phyloP scores from a whole-genome alignment of 768 basidiomycete species.

The Agaricus subrufescens region DNA sequence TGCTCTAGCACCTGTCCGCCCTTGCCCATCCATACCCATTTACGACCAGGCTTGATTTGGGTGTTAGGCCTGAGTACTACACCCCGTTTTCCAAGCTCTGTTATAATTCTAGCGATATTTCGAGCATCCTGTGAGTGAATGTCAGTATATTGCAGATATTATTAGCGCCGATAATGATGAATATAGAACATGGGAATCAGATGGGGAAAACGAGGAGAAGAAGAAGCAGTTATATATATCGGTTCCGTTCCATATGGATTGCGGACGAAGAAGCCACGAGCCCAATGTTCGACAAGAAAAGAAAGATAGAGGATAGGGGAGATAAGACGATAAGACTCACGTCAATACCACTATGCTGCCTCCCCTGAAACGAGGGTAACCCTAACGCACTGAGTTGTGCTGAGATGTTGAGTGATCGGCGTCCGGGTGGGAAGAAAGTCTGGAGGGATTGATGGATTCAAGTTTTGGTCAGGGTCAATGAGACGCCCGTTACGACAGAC shows the following conservation, averaged over 20 bases:
- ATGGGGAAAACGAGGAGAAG: conserved; percentile 1
- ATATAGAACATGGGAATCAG: not conserved
- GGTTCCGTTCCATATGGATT: conserved; percentile 2
- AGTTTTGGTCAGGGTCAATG: conserved; percentile 1
- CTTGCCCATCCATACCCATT: conserved; percentile 88
- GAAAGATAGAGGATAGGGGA: conserved; percentile 7
- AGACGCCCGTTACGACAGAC: conserved; percentile 1
- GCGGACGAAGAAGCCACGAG: conserved; percentile 15
- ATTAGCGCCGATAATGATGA: not conserved
- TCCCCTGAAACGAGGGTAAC: conserved; percentile 74
- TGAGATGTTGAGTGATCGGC: conserved; percentile 57
- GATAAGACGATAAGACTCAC: conserved; percentile 42
- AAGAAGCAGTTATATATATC: not conserved
- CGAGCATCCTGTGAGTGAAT: conserved; percentile 64
- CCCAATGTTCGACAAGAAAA: conserved; percentile 11
- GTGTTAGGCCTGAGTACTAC: conserved; percentile 71
- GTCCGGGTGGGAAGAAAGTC: conserved; percentile 20
- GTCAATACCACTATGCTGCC: conserved; percentile 86
- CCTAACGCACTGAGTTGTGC: conserved; percentile 73
- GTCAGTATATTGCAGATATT: not conserved
- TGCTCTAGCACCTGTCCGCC: conserved; percentile 61
- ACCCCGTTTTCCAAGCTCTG: conserved; percentile 70
- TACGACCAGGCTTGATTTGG: conserved; percentile 53
- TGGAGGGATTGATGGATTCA: conserved; percentile 14
- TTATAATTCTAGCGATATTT: conserved; percentile 80